phyloP scores from a whole-genome alignment of 192 early-diverging fungal genomes.

The Backusella psychrophila region DNA sequence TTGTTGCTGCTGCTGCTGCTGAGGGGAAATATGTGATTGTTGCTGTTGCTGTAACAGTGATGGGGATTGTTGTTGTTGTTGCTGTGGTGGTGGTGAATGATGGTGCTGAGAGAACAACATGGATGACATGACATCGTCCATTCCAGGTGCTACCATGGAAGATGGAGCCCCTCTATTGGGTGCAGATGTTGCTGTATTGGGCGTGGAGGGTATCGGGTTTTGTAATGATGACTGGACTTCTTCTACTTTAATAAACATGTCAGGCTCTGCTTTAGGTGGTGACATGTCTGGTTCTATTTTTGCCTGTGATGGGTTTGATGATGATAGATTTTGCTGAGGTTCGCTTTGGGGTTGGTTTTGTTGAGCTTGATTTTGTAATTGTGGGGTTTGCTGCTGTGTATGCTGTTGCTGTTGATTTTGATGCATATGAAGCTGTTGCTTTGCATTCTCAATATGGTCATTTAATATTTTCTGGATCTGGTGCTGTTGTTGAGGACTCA shows the following conservation, averaged over 20 bases:
- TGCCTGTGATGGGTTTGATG: background rate
- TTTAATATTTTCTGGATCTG: slow-evolving; percentile 30
- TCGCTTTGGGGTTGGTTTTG: slow-evolving; percentile 5
- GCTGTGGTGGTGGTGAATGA: background rate
- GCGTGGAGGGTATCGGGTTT: background rate
- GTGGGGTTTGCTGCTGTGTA: background rate
- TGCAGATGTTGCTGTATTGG: background rate
- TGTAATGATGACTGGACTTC: slow-evolving; percentile 2
- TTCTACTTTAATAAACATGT: slow-evolving; percentile 2
- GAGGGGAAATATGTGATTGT: slow-evolving; percentile 15
- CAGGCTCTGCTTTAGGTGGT: background rate
- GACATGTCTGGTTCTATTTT: background rate
- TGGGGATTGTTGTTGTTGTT: slow-evolving; percentile 15
- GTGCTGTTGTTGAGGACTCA: slow-evolving; percentile 25
- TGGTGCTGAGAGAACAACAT: background rate
- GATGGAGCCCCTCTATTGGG: background rate
- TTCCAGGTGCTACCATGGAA: background rate
- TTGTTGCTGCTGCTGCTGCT: background rate
- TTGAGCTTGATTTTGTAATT: background rate
- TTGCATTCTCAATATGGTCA: slow-evolving; percentile 16
- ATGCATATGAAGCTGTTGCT: slow-evolving; percentile 20
- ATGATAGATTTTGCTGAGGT: background rate
- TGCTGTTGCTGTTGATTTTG: background rate
- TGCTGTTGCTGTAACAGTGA: background rate
- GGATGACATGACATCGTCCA: background rate